Evolutionary conservation across 2,329 filamentous ascomycete species (phyloP).

Genomic region (Ophiostoma sp.): DNA sequence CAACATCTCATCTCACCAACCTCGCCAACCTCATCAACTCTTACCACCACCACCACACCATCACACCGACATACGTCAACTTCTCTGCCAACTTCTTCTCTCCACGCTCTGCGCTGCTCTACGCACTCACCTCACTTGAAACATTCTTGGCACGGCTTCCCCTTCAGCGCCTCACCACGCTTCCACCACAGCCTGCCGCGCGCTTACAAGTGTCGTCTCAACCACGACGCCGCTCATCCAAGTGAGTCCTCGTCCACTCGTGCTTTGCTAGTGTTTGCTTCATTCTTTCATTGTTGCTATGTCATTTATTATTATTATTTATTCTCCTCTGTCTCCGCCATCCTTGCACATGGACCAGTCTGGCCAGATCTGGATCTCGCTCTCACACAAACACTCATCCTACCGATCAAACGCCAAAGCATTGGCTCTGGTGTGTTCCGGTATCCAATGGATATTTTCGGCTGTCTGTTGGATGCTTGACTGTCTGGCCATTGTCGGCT

Average conservation of each 20-base stretch:
- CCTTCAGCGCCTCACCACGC: neutral
- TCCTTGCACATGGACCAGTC: neutral
- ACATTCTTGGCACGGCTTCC: neutral
- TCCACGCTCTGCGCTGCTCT: neutral
- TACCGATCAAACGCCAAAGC: neutral
- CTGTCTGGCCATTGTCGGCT: too few species aligned
- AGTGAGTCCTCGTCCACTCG: slow-evolving; percentile 1
- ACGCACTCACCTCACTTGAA: neutral
- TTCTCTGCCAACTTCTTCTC: neutral
- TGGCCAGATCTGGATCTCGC: slow-evolving; percentile 2
- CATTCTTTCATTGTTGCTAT: too few species aligned
- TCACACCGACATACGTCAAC: neutral
- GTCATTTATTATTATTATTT: neutral
- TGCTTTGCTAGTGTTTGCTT: neutral
- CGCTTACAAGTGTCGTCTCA: slow-evolving; percentile 12
- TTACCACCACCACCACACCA: neutral
- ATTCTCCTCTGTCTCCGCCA: neutral
- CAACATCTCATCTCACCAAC: neutral
- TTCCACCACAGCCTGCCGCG: slow-evolving; percentile 1
- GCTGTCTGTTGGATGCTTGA: too few species aligned
- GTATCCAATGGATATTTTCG: neutral
- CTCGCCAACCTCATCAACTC: neutral
- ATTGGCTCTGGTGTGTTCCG: slow-evolving; percentile 9
- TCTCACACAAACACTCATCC: too few species aligned
- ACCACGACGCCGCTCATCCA: neutral